Conservation (phyloP, 495 filamentous ascomycete species). For the Pseudomonodictys pantanalensis region DNA sequence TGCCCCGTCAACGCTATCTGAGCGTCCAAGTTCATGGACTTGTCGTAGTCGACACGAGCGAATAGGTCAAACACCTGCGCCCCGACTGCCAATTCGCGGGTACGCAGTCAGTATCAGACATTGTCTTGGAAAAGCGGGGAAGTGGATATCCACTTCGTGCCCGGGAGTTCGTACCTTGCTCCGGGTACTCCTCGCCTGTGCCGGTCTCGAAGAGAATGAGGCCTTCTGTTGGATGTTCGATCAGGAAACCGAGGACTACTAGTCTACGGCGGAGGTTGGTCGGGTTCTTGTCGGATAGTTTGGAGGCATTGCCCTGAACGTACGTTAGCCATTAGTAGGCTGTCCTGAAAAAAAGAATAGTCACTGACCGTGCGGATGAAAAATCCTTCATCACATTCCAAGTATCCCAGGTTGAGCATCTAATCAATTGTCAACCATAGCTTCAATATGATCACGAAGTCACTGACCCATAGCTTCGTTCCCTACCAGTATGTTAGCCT, state of each 20-base stretch:
- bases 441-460: background rate
- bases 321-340: background rate
- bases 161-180: too few species aligned
- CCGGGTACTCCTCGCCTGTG: constrained; percentile 47
- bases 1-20: constrained; percentile 50
- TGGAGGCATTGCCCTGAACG: constrained; percentile 25
- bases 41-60: constrained; percentile 45
- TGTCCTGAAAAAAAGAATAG: background rate
- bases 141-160: too few species aligned
- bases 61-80: constrained; percentile 48
- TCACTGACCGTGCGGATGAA: constrained; percentile 27
- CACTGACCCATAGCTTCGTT: constrained; percentile 36
- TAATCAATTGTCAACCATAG: too few species aligned
- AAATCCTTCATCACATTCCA: constrained; percentile 35
- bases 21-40: constrained; percentile 44
- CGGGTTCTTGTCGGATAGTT: constrained; percentile 29
- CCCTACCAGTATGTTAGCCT: constrained; percentile 17
- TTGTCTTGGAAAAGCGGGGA: too few species aligned
- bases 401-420: constrained; percentile 33
- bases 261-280: constrained; percentile 43
- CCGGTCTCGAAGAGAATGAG: constrained; percentile 55
- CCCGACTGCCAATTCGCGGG: too few species aligned
- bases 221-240: constrained; percentile 52
- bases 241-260: constrained; percentile 46
- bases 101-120: too few species aligned